Evolutionary conservation across 2,329 filamentous ascomycete species (phyloP), one percentile per base, ranked within the genome.

Genomic region (Phoma herbarum): DNA sequence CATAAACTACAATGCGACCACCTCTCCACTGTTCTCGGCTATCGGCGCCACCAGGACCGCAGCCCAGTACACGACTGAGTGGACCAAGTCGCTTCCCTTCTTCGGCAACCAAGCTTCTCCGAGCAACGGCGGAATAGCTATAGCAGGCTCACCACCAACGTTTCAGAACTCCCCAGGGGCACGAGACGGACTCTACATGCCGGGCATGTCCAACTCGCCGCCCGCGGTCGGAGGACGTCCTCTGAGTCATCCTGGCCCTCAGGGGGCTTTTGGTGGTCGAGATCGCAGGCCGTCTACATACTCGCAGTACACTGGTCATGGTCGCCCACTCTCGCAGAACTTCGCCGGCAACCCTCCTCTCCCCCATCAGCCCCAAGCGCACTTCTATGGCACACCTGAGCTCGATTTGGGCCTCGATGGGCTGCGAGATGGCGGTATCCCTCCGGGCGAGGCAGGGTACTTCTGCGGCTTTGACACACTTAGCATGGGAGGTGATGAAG

Each of bases 391-490:
- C 43, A 84, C 87, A 0, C 90, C 90, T 0, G 89, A 93, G 64
- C 82, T 93, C 29, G 90, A 94, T 65, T 81, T 87, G 39, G 80
- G 82, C 6, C 70, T 89, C 46, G 73, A 78, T 64, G 79, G 79
- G 52, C 77, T 80, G 16, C 46, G 60, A 11, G 81, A 80, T 42
- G 79, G 83, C 33, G 79, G 83, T 10, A 80, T 89, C 69, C 84
- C 84, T 64, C 84, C 88, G 2, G 88, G 88, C 3, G 86, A 89
- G 35, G 85, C 85, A 43, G 91, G 90, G 8, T 92, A 90, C 66
- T 91, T 90, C 73, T 95, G 92, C 73, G 88, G 90, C 6, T 93
- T 96, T 68, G 93, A 97, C 74, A 87, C 83, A 2, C 81, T 96
- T 42, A 75, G 79, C 31, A 78, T 75, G 62, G 76, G 79, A 3